Evolutionary conservation across 2,329 filamentous ascomycete genomes (phyloP), one percentile per base, ranked within the genome.

Genomic region (Fusarium oligoseptatum): DNA sequence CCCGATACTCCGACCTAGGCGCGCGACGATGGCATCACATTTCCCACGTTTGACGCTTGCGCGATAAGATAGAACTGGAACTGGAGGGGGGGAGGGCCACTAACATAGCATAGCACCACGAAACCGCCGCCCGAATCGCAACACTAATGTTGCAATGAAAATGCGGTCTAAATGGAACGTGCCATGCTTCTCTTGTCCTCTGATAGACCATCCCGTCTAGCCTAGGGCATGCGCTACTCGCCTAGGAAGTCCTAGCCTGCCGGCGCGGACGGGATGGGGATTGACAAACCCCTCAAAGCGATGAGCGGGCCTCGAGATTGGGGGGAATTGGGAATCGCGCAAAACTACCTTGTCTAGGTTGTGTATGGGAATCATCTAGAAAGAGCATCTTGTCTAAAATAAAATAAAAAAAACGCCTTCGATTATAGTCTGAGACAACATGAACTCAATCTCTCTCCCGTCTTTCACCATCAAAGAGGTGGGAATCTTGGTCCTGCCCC

Each of bases 381-480:
- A 56, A 50, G 4, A 6, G 22, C 43, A 48, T 48, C 20, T 48
- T 48, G 20, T 22, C 11, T 41, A 34, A n/a, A 41, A 41, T 11
- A 22, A 5, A 8, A 32, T 9, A 32, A 22, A 5, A 43, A 43
- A 48, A 48, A 48, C 45, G 45, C 45, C 45, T 29, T 50, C 45
- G 24, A 64, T 64, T 63, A 55, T n/a, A 68, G 29, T 62, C 57
- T 66, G 64, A 74, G 71, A 74, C 71, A 57, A 39, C 27, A 29
- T 9, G 60, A 75, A 75, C 68, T 72, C 65, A 66, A 72, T 70
- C 58, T 74, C 52, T 63, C 22, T 50, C 50, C 37, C 37, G 32
- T 56, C 27, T 27, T n/a, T 29, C 20, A n/a, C 37, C 45, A 50
- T 50, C 45, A 12, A 34, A 34, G 32, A 34, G 32, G 32, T 34